Evolutionary conservation across 352 stramenopile species (phyloP), one percentile per base, ranked within the genome.

Genomic region (Pythium chondricola): DNA sequence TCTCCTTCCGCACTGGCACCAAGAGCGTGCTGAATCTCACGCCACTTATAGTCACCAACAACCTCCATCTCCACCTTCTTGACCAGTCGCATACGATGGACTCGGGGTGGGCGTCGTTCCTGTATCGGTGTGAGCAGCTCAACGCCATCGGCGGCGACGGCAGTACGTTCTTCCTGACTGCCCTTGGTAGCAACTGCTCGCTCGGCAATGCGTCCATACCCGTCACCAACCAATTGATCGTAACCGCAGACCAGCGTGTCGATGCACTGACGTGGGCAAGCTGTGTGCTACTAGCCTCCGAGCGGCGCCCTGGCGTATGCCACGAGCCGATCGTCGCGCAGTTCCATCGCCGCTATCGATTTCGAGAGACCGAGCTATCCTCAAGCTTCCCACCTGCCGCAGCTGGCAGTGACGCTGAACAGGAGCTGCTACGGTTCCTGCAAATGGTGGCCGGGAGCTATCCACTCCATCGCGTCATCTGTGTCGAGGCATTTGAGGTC

Each of bases 31-130:
- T 63, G 10, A 8, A 54, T 9, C 6, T n/a, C 2, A 18, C 41
- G 35, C 47, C 55, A 29, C 47, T 63, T 0, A 8, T 18, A 3
- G 13, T 63, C 14, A 2, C n/a, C 8, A 4, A 16, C 3, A 17
- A n/a, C 2, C 47, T 25, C 33, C 26, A 58, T 14, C 0, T 43
- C 9, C 54, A 33, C 5, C 40, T 31, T 4, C 24, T 30, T 3
- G 26, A 43, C 27, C 6, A 3, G 6, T 16, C 18, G 11, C 21
- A 32, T 6, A n/a, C 36, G 0, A 51, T 58, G 22, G 56, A 44
- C 36, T 65, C 56, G 11, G 53, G 44, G 1, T 61, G 53, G 53
- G 38, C 46, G 9, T 61, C 53, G 40, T 61, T 61, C 26, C 46
- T 61, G 25, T 18, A 44, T 1, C 38, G 53, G 3, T 61, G 53